Conservation (phyloP, 192 early-diverging fungal genomes). For the Thamnidium elegans region DNA sequence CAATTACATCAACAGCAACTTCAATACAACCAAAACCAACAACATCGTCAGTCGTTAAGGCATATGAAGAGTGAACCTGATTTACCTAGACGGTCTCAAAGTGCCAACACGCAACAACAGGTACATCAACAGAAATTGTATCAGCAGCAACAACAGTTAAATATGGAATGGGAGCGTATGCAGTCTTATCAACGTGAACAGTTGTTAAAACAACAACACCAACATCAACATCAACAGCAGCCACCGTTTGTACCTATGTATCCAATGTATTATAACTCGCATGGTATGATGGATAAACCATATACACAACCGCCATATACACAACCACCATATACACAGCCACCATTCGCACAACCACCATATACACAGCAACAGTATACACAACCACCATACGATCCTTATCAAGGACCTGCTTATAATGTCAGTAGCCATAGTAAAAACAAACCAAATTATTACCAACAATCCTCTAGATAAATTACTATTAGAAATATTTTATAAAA, state of each 20-base stretch:
- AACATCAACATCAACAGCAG: background rate
- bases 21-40: background rate
- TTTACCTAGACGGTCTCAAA: background rate
- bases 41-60: background rate
- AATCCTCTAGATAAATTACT: too few relatives aligned
- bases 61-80: constrained; percentile 24
- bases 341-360: background rate
- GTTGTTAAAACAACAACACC: background rate
- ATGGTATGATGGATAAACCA: background rate
- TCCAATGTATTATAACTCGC: background rate
- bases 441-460: too few relatives aligned
- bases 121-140: background rate
- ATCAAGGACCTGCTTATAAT: background rate
- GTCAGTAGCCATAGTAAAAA: too few relatives aligned
- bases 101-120: background rate
- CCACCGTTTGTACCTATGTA: too few relatives aligned
- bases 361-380: background rate
- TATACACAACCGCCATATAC: too few relatives aligned
- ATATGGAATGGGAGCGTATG: constrained; percentile 23
- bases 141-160: background rate
- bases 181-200: constrained; percentile 17
- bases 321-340: background rate
- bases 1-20: background rate
- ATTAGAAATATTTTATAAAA: too few relatives aligned
- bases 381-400: background rate